A percentile compares a stretch with the other conserved stretches of the same genome.
Evolutionary conservation across 2,329 filamentous ascomycete genomes (phyloP).

Genomic region (Colletotrichum liaoningense): DNA sequence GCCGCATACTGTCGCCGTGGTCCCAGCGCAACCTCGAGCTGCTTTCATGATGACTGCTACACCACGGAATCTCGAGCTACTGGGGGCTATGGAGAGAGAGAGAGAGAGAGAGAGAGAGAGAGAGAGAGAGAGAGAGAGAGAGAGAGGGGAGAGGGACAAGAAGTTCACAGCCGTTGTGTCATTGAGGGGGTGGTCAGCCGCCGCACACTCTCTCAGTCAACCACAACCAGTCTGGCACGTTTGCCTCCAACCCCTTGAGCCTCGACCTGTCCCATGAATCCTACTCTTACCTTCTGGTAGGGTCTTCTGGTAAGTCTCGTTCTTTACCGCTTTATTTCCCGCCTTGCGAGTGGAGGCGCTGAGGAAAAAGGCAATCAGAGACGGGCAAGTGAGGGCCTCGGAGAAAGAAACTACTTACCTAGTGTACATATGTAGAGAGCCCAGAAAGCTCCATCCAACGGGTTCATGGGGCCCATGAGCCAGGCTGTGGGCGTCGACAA

Average conservation of each 20-base stretch:
- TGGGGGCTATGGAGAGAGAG: neutral
- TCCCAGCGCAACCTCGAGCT: neutral
- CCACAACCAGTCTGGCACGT: neutral
- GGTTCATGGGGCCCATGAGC: conserved; percentile 1
- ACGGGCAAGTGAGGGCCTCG: conserved; percentile 1
- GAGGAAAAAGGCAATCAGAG: neutral
- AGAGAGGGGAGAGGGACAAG: neutral
- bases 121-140: neutral
- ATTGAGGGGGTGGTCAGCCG: conserved; percentile 22
- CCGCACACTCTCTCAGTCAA: conserved; percentile 9
- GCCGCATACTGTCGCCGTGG: neutral
- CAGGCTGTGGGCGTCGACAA: neutral
- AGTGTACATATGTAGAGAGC: neutral
- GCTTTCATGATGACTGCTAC: conserved; percentile 6
- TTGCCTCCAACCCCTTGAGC: conserved; percentile 25
- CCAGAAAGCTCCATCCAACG: conserved; percentile 1
- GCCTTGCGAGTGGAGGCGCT: conserved; percentile 13
- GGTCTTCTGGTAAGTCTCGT: conserved; percentile 12
- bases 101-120: neutral
- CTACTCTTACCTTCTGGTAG: conserved; percentile 3
- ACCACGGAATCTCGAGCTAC: neutral
- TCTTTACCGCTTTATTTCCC: conserved; percentile 23
- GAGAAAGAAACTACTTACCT: conserved; percentile 2
- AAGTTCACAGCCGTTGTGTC: conserved; percentile 1
- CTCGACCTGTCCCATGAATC: conserved; percentile 3